Evolutionary conservation across 2,329 filamentous ascomycete genomes (phyloP), one percentile per base, ranked within the genome.

Genomic region (Monilinia polystroma): DNA sequence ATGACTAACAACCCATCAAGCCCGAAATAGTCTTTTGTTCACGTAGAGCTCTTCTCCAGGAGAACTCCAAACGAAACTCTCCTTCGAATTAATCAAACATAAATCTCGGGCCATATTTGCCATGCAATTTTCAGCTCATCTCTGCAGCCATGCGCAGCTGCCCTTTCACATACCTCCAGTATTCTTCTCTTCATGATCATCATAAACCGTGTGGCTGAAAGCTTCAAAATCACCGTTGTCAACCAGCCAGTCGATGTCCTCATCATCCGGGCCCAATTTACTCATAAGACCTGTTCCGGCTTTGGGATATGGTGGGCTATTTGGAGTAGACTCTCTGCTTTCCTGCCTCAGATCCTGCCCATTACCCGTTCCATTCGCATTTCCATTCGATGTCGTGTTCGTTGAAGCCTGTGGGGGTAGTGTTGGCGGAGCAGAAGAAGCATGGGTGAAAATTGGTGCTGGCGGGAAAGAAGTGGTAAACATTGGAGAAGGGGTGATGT

Each of bases 271-370:
- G 8, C 83, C 81, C 26, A 89, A 73, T 32, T 80, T 77, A 10
- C 73, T 71, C 76, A 77, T 82, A 38, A 90, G 78, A 2, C 88
- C 87, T 65, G 87, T 82, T 1, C 87, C 88, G 8, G 87, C 80
- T 69, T 83, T 83, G 0, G 87, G 87, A 70, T 90, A 90, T 54
- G 87, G 81, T 38, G 85, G 82, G 72, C 87, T 86, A 56, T 84
- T 83, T 47, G 80, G 79, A 57, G 86, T 82, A 68, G 83, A 82
- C n/a, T 79, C 77, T 57, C 76, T 69, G 56, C 81, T 81, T 56
- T 79, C 78, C 14, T 77, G 76, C 23, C n/a, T 29, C 18, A 38
- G 8, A 11, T 51, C 60, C 43, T 64, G 60, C 2, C 26, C 60
- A 29, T 73, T 74, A 41, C 70, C 71, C 41, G 77, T 76, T 14